phyloP scores from a whole-genome alignment of 192 early-diverging fungal genomes.

The Linnemannia exigua region DNA sequence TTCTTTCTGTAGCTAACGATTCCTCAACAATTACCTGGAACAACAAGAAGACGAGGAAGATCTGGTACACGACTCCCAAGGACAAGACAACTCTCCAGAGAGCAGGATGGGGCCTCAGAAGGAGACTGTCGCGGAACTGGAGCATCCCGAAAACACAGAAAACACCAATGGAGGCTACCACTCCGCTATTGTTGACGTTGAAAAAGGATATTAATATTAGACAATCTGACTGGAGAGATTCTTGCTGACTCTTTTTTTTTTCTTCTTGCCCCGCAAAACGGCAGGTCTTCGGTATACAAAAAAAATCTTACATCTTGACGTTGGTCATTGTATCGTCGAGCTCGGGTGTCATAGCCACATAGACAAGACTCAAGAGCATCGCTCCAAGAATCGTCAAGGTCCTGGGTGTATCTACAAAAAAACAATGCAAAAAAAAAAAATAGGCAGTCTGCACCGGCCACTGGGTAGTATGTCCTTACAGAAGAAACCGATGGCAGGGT shows the following conservation, averaged over 20 bases:
- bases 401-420: slow-evolving; percentile 67
- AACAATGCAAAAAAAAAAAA: neutral
- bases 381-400: slow-evolving; percentile 67
- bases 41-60: slow-evolving; percentile 89
- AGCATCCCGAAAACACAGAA: slow-evolving; percentile 90
- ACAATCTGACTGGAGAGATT: neutral
- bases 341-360: slow-evolving; percentile 67
- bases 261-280: neutral
- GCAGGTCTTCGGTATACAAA: neutral
- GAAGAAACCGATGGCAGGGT: slow-evolving; percentile 54
- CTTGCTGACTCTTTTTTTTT: neutral
- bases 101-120: slow-evolving; percentile 93
- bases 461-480: slow-evolving; percentile 20
- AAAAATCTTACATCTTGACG: slow-evolving; percentile 59
- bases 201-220: neutral
- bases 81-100: slow-evolving; percentile 93
- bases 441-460: neutral
- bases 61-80: slow-evolving; percentile 88
- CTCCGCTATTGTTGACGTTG: slow-evolving; percentile 48
- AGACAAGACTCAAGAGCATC: slow-evolving; percentile 65
- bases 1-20: neutral
- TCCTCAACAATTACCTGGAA: slow-evolving; percentile 77
- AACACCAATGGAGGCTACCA: slow-evolving; percentile 59
- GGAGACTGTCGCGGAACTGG: slow-evolving; percentile 94
- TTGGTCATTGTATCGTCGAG: slow-evolving; percentile 66